phyloP scores from a whole-genome alignment of 2,329 filamentous ascomycete genomes.

The Cytospora schulzeri region DNA sequence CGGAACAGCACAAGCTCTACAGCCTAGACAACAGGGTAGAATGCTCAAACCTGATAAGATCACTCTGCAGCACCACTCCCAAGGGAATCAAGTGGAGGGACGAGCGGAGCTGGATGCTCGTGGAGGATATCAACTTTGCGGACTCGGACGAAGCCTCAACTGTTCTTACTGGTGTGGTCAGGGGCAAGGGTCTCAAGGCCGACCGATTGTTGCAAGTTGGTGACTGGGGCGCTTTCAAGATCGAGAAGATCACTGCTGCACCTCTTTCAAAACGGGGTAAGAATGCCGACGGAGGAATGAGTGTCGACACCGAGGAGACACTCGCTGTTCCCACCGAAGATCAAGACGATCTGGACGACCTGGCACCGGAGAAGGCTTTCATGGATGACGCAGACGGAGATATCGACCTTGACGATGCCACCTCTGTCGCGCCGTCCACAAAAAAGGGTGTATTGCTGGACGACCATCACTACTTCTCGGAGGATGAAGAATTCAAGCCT shows the following conservation, averaged over 20 bases:
- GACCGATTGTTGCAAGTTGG: conserved; percentile 89
- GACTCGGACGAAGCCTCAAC: conserved; percentile 63
- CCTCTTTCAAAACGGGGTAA: conserved; percentile 64
- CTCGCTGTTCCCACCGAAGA: conserved; percentile 76
- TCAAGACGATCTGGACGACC: conserved; percentile 77
- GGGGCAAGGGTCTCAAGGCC: conserved; percentile 84
- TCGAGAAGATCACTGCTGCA: conserved; percentile 83
- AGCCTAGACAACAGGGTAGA: conserved; percentile 88
- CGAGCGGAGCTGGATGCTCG: conserved; percentile 91
- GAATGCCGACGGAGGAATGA: conserved; percentile 66
- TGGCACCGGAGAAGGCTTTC: conserved; percentile 82
- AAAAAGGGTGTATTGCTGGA: conserved; percentile 91
- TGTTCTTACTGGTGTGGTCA: conserved; percentile 79
- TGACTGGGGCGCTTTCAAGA: conserved; percentile 91
- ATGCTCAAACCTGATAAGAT: conserved; percentile 85
- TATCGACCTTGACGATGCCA: conserved; percentile 39
- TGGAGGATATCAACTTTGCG: conserved; percentile 78
- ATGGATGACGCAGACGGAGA: conserved; percentile 69
- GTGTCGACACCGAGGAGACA: conserved; percentile 64
- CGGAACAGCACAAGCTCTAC: conserved; percentile 86
- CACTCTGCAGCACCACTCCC: conserved; percentile 86
- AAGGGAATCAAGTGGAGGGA: conserved; percentile 97
- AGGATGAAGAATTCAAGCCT: conserved; percentile 69
- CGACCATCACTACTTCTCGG: conserved; percentile 97
- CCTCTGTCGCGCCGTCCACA: conserved; percentile 49